These are phyloP conservation scores for Geotrichum carabidarum DNA, from an alignment of 1,139 yeast genomes.

Conservation along the genomic window DNA sequence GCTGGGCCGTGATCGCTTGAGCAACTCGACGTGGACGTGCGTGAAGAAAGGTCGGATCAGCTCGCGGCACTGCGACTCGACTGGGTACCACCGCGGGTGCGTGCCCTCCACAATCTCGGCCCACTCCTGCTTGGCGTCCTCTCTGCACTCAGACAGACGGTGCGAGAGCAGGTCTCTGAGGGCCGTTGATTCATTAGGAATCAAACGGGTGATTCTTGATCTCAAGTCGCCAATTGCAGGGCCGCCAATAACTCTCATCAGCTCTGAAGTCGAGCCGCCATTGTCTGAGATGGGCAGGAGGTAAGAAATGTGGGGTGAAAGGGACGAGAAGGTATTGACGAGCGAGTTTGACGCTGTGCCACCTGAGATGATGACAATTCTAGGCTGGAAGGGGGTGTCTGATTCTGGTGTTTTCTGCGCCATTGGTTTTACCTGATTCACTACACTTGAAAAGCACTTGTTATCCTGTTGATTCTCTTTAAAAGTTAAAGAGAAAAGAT, in stretches of 20 bases:
- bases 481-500: neutral
- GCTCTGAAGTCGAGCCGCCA: slow-evolving; percentile 92
- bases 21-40: slow-evolving; percentile 70
- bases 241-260: slow-evolving; percentile 84
- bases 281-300: slow-evolving; percentile 84
- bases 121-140: slow-evolving; percentile 67
- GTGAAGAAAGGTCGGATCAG: slow-evolving; percentile 72
- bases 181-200: slow-evolving; percentile 44
- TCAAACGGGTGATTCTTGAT: slow-evolving; percentile 70
- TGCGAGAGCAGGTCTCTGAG: slow-evolving; percentile 48
- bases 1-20: slow-evolving; percentile 60
- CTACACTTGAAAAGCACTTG: neutral
- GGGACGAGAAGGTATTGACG: slow-evolving; percentile 45
- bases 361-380: slow-evolving; percentile 48
- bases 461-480: neutral
- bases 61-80: slow-evolving; percentile 63
- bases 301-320: slow-evolving; percentile 49
- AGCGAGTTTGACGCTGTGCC: slow-evolving; percentile 73
- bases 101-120: slow-evolving; percentile 70
- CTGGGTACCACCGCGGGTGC: slow-evolving; percentile 60
- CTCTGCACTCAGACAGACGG: slow-evolving; percentile 53
- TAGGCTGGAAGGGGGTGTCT: slow-evolving; percentile 14
- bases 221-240: slow-evolving; percentile 93
- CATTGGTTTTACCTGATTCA: neutral
- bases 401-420: too few species aligned